A percentile compares a stretch with the other conserved stretches of the same genome.
Conservation (phyloP, 2,329 filamentous ascomycete species). For the Grosmannia clavigera region DNA sequence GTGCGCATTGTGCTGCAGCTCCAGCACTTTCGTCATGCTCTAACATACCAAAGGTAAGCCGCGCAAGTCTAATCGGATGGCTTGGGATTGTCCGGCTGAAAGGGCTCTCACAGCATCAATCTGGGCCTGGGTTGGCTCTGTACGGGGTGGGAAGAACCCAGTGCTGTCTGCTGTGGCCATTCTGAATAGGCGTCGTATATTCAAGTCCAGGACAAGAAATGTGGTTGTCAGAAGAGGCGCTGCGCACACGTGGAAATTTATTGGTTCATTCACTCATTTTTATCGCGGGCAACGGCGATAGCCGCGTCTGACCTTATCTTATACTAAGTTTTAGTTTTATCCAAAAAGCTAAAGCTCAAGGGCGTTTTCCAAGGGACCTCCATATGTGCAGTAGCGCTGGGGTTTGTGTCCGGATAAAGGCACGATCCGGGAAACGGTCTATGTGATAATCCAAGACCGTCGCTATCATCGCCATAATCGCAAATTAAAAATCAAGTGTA, state of each 20-base stretch:
- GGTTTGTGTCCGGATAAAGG: too few species aligned
- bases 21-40: not conserved
- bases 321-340: too few species aligned
- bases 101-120: not conserved
- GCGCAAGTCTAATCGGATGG: not conserved
- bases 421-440: too few species aligned
- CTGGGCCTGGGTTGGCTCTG: not conserved
- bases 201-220: not conserved
- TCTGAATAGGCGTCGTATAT: not conserved
- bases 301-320: not conserved
- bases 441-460: too few species aligned
- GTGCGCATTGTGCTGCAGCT: constrained; percentile 26
- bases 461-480: too few species aligned
- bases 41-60: not conserved
- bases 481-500: too few species aligned
- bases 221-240: not conserved
- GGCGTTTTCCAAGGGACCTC: too few species aligned
- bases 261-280: not conserved
- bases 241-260: not conserved
- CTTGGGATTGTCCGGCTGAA: not conserved
- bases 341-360: too few species aligned
- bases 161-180: not conserved
- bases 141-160: not conserved
- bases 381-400: too few species aligned
- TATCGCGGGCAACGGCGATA: not conserved